phyloP scores from a whole-genome alignment of 257 asterid species.

The Thymus quinquecostatus region DNA sequence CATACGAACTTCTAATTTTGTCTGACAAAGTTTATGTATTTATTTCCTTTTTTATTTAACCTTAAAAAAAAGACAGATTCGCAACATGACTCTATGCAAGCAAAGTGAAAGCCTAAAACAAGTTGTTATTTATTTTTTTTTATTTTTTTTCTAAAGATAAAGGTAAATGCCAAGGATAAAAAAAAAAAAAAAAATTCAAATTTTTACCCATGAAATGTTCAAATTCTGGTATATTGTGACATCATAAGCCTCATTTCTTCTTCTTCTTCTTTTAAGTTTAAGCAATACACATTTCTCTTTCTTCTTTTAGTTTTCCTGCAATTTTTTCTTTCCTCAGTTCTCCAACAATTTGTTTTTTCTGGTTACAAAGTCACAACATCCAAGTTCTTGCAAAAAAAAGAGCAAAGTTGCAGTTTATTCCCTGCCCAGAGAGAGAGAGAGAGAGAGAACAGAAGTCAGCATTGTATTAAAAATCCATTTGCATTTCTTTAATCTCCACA shows the following conservation, averaged over 20 bases:
- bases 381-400: conserved; percentile 39
- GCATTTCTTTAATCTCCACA: conserved; percentile 16
- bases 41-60: too few species aligned
- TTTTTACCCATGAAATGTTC: not conserved
- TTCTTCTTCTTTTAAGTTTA: not conserved
- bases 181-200: not conserved
- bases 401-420: conserved; percentile 40
- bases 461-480: conserved; percentile 15
- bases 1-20: too few species aligned
- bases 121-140: not conserved
- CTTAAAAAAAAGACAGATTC: not conserved
- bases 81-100: conserved; percentile 1
- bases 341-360: conserved; percentile 1
- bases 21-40: too few species aligned
- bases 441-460: not conserved
- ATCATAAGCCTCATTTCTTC: not conserved
- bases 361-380: not conserved
- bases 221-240: not conserved
- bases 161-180: not conserved
- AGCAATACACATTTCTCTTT: not conserved
- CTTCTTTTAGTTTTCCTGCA: conserved; percentile 5
- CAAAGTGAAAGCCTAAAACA: conserved; percentile 14
- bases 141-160: not conserved
- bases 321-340: not conserved
- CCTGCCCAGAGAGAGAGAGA: conserved; percentile 13